Evolutionary conservation across 148 eudicot species (phyloP).

Genomic region (Spergularia bocconei): DNA sequence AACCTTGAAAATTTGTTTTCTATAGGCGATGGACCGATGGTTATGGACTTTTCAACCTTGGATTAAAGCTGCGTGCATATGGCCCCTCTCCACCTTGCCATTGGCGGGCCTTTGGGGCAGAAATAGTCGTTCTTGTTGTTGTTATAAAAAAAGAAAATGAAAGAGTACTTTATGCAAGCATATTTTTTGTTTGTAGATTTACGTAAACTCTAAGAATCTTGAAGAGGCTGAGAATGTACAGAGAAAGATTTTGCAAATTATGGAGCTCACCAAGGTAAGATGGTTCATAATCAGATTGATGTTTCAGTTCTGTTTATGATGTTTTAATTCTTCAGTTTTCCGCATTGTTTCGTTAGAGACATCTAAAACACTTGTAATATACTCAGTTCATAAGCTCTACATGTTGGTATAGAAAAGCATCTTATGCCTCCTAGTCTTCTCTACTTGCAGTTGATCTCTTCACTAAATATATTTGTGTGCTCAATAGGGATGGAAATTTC

Average conservation of each 20-base stretch:
- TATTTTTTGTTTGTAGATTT: conserved; percentile 47
- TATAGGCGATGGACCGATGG: too few relatives aligned
- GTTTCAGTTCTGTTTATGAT: conserved; percentile 1
- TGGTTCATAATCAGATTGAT: background rate
- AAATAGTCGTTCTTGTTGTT: too few relatives aligned
- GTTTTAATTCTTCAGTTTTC: background rate
- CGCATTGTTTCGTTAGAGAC: background rate
- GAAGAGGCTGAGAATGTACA: conserved; percentile 65
- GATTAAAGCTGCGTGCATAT: too few relatives aligned
- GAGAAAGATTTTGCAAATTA: conserved; percentile 71
- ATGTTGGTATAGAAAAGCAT: background rate
- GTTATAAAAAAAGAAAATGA: background rate
- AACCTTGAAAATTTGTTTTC: background rate
- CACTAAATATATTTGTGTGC: background rate
- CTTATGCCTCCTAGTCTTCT: background rate
- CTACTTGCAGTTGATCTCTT: conserved; percentile 8
- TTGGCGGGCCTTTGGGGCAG: too few relatives aligned
- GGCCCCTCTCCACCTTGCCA: too few relatives aligned
- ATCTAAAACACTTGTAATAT: background rate
- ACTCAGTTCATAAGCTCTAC: background rate
- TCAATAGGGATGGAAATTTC: conserved; percentile 76
- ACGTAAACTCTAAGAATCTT: conserved; percentile 44
- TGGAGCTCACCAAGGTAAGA: conserved; percentile 91
- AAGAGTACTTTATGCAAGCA: background rate
- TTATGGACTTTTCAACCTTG: too few relatives aligned